Conservation (phyloP, 345 rosid species). For the Melaleuca alternifolia region DNA sequence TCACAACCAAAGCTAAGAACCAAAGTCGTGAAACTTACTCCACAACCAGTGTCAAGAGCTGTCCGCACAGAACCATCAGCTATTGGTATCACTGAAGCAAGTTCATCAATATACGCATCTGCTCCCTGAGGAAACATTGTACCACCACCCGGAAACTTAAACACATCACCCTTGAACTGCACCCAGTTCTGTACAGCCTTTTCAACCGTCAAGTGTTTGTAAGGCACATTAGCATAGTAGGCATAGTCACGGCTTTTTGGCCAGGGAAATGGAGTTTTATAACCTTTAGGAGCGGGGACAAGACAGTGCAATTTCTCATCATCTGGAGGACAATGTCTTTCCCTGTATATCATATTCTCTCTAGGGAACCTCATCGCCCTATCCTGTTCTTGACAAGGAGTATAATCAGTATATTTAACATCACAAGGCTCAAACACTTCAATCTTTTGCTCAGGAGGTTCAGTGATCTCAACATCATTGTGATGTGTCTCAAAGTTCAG, state of each 20-base stretch:
- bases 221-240: conserved; percentile 87
- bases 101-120: conserved; percentile 85
- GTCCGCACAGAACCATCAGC: conserved; percentile 86
- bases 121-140: conserved; percentile 99
- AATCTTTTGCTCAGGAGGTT: conserved; percentile 40
- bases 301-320: conserved; percentile 79
- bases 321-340: conserved; percentile 87
- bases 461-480: conserved; percentile 44
- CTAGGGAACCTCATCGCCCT: conserved; percentile 89
- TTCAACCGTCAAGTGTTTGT: conserved; percentile 76
- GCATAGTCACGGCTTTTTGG: conserved; percentile 93
- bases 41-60: conserved; percentile 96
- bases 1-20: neutral
- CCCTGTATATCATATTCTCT: conserved; percentile 87
- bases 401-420: conserved; percentile 65
- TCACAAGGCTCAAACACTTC: conserved; percentile 65
- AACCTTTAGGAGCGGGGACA: conserved; percentile 89
- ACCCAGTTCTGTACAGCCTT: conserved; percentile 96
- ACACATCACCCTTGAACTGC: conserved; percentile 76
- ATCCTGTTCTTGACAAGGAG: conserved; percentile 96
- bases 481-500: conserved; percentile 78
- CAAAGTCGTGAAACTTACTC: conserved; percentile 13
- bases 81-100: conserved; percentile 82
- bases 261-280: conserved; percentile 87
- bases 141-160: conserved; percentile 98